Evolutionary conservation across 2,329 filamentous ascomycete species (phyloP), one percentile per base, ranked within the genome.

Genomic region (Cladosporium sp.): DNA sequence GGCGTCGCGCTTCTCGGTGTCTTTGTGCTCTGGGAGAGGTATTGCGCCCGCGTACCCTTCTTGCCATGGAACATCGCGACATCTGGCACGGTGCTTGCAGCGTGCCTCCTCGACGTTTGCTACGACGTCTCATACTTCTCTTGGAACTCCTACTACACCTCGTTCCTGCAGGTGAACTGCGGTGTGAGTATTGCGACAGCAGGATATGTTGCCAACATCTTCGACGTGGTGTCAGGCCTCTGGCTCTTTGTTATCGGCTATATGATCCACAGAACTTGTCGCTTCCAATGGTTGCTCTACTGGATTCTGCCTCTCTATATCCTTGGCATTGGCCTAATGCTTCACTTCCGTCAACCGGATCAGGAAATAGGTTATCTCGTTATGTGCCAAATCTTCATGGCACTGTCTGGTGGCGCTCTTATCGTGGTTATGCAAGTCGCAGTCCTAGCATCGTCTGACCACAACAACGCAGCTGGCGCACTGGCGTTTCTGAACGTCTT

Each of bases 341-440:
- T 70, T 37, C 56, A 67, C 43, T 69, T 69, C 63, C 61, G 67
- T n/a, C n/a, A n/a, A 20, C 55, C 55, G n/a, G 68, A 71, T 39
- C 64, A 66, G 8, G 64, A 70, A 17, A 71, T 80, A 20, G 69
- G 73, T 34, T 79, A 75, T 63, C 61, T 81, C 6, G 64, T 80
- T 51, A 75, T 80, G 72, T 77, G 75, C 52, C 78, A 80, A 58
- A 73, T 84, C 43, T 73, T 84, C 51, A 76, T 85, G 52, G 77
- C 80, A 6, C 72, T 80, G 27, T 77, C 75, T 3, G 80, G 79
- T 3, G 80, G 80, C 8, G 72, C 77, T 11, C 69, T 83, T 4
- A 76, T 80, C 52, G 78, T 84, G 42, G 74, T 74, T 43, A 74
- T 80, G 40, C 78, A 86, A 62, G 74, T 85, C 59, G 80, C 79